phyloP scores from a whole-genome alignment of 805 yeast genomes.

The Candida schatavii region DNA sequence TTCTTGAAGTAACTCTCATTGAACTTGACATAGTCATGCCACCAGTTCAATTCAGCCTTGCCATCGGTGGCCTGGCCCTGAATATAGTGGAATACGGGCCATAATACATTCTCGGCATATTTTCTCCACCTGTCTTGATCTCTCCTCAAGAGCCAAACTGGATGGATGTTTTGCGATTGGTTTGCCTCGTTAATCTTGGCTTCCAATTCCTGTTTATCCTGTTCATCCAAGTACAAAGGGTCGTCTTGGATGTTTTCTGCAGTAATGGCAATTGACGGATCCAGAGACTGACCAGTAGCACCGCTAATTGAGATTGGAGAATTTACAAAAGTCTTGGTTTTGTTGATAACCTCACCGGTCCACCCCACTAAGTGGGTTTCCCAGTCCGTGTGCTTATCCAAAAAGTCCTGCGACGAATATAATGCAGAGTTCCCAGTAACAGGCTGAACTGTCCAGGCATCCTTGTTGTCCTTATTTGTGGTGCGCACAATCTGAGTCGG shows the following conservation, averaged over 20 bases:
- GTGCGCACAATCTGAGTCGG: conserved; percentile 58
- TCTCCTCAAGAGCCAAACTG: conserved; percentile 82
- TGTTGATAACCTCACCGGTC: conserved; percentile 80
- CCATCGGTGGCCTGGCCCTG: conserved; percentile 73
- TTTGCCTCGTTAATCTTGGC: conserved; percentile 44
- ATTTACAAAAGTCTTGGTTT: conserved; percentile 11
- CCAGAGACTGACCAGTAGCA: conserved; percentile 7
- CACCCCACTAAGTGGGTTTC: conserved; percentile 87
- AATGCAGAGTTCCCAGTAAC: conserved; percentile 83
- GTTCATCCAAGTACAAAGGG: conserved; percentile 56
- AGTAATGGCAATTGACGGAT: conserved; percentile 1
- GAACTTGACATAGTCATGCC: conserved; percentile 87
- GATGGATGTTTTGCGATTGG: conserved; percentile 59
- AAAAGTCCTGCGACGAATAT: conserved; percentile 66
- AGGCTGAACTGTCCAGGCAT: conserved; percentile 55
- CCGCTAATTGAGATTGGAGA: not conserved
- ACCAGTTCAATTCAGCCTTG: conserved; percentile 61
- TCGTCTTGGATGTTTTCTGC: conserved; percentile 49
- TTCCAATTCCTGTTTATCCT: conserved; percentile 54
- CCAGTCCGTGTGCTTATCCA: conserved; percentile 71
- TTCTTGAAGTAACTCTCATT: conserved; percentile 88
- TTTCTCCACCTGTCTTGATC: conserved; percentile 83
- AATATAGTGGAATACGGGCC: conserved; percentile 96
- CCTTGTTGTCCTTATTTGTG: conserved; percentile 26
- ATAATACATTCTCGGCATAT: conserved; percentile 84